phyloP scores from a whole-genome alignment of 2,329 filamentous ascomycete species.

The Penicillium paneum region DNA sequence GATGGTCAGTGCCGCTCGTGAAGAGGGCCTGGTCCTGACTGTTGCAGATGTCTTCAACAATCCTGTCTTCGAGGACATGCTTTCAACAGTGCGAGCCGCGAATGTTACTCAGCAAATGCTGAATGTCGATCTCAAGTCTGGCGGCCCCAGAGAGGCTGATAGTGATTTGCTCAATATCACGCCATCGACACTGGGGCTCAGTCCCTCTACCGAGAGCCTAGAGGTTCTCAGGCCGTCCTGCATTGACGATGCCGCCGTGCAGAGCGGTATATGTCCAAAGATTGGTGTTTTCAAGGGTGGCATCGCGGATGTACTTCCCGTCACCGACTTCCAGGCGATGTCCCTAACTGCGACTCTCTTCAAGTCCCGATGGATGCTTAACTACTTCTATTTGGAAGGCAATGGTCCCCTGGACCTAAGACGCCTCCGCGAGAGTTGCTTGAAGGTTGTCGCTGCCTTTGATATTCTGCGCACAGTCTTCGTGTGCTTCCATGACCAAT shows the following conservation, averaged over 20 bases:
- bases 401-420: slow-evolving; percentile 48
- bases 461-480: slow-evolving; percentile 67
- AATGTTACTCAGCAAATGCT: slow-evolving; percentile 24
- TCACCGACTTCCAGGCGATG: slow-evolving; percentile 48
- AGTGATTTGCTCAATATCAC: slow-evolving; percentile 16
- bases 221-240: slow-evolving; percentile 25
- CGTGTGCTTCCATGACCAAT: slow-evolving; percentile 50
- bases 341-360: slow-evolving; percentile 37
- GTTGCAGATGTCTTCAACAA: slow-evolving; percentile 46
- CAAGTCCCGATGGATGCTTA: slow-evolving; percentile 42
- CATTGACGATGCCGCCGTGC: slow-evolving; percentile 42
- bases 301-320: slow-evolving; percentile 57
- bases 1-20: slow-evolving; percentile 40
- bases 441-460: slow-evolving; percentile 56
- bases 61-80: slow-evolving; percentile 42
- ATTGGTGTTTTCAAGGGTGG: slow-evolving; percentile 52
- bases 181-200: slow-evolving; percentile 12
- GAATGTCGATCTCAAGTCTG: slow-evolving; percentile 21
- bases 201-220: slow-evolving; percentile 25
- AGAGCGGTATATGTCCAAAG: slow-evolving; percentile 50
- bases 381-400: slow-evolving; percentile 59
- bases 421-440: slow-evolving; percentile 41
- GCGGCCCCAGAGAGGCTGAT: slow-evolving; percentile 14
- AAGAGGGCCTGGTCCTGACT: slow-evolving; percentile 40
- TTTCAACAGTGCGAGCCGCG: slow-evolving; percentile 28